Evolutionary conservation across 768 basidiomycete genomes (phyloP).

Genomic region (Russula foetens): DNA sequence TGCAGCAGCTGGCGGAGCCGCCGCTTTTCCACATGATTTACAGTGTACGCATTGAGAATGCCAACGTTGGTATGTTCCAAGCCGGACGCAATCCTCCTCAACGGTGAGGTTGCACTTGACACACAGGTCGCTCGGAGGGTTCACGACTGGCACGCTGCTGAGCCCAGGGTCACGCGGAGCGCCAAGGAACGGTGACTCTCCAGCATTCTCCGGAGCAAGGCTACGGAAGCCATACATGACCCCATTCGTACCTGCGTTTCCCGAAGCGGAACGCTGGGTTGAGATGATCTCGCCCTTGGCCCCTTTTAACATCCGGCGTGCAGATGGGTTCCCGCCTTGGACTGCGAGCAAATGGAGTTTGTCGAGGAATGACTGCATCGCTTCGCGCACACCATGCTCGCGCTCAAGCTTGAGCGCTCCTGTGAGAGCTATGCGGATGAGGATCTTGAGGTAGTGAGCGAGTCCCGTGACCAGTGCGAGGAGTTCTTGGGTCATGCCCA

Average conservation of each 20-base stretch:
- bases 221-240: conserved; percentile 92
- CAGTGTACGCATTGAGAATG: conserved; percentile 94
- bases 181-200: conserved; percentile 67
- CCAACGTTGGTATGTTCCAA: conserved; percentile 97
- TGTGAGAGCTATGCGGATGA: conserved; percentile 95
- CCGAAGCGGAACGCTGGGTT: conserved; percentile 30
- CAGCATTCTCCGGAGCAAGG: conserved; percentile 84
- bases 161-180: conserved; percentile 39
- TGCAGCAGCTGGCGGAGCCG: conserved; percentile 45
- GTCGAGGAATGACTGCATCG: conserved; percentile 85
- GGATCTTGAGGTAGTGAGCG: conserved; percentile 98
- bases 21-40: conserved; percentile 64
- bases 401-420: conserved; percentile 93
- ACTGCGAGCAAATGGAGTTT: conserved; percentile 88
- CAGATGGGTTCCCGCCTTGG: conserved; percentile 73
- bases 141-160: conserved; percentile 46
- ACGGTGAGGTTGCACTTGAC: conserved; percentile 83
- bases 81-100: conserved; percentile 92
- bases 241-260: conserved; percentile 72
- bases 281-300: conserved; percentile 52
- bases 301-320: conserved; percentile 67
- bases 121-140: conserved; percentile 86
- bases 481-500: conserved; percentile 96
- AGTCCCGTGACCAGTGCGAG: conserved; percentile 97
- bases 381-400: conserved; percentile 74